These are phyloP conservation scores for Suillus discolor DNA, from an alignment of 768 basidiomycete species.

Conservation along the genomic window DNA sequence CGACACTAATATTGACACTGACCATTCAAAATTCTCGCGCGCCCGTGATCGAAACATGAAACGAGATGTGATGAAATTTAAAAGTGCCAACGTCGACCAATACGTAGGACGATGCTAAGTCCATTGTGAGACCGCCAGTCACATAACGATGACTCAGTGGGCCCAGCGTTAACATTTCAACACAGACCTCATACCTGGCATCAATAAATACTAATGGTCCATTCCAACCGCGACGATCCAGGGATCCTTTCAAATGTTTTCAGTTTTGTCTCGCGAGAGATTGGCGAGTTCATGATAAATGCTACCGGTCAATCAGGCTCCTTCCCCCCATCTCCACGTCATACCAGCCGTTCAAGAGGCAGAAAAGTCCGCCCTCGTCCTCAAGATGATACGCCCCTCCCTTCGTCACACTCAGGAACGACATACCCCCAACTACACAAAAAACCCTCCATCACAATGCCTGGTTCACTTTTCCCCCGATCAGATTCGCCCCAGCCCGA, in stretches of 20 bases:
- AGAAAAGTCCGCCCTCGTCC: background rate
- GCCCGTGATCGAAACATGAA: too few species aligned
- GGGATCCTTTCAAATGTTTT: slow-evolving; percentile 67
- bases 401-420: slow-evolving; percentile 27
- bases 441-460: slow-evolving; percentile 64
- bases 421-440: slow-evolving; percentile 19
- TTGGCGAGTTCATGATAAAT: slow-evolving; percentile 68
- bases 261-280: slow-evolving; percentile 68
- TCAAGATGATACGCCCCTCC: slow-evolving; percentile 8
- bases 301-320: slow-evolving; percentile 47
- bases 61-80: too few species aligned
- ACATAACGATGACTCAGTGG: too few species aligned
- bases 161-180: too few species aligned
- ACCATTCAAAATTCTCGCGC: too few species aligned
- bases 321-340: slow-evolving; percentile 22
- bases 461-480: slow-evolving; percentile 75
- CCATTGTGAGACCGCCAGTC: too few species aligned
- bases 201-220: background rate
- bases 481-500: slow-evolving; percentile 66
- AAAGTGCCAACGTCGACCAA: too few species aligned
- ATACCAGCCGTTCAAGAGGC: background rate
- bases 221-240: background rate
- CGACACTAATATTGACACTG: too few species aligned
- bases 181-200: too few species aligned
- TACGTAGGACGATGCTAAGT: too few species aligned